These are phyloP conservation scores for Geotrichum bryndzae DNA, from an alignment of 1,139 yeast species.

Conservation along the genomic window DNA sequence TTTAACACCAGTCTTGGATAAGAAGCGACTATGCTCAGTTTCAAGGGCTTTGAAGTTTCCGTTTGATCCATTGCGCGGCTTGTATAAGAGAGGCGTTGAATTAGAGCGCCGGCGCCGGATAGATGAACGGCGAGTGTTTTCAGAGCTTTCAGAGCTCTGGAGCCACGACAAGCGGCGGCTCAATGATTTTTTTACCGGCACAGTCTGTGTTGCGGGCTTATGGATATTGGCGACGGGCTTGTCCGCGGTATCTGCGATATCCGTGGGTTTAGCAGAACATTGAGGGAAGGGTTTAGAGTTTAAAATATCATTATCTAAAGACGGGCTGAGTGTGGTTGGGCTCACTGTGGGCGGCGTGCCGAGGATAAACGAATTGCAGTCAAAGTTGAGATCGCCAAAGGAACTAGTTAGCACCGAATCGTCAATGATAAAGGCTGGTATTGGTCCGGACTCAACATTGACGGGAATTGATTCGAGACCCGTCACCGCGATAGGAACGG, in stretches of 20 bases:
- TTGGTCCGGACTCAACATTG: background rate
- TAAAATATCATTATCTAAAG: background rate
- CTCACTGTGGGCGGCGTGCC: background rate
- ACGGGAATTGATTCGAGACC: background rate
- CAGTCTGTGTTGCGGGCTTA: background rate
- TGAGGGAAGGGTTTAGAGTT: background rate
- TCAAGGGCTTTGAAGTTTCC: conserved; percentile 27
- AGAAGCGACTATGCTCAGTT: conserved; percentile 28
- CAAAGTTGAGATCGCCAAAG: conserved; percentile 6
- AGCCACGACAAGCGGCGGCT: background rate
- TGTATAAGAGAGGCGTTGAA: conserved; percentile 1
- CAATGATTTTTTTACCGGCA: background rate
- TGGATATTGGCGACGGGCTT: background rate
- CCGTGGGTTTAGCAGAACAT: background rate
- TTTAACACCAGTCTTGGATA: conserved; percentile 46
- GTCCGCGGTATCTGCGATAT: background rate
- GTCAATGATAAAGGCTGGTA: background rate
- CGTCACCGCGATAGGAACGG: background rate
- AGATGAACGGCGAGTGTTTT: conserved; percentile 1
- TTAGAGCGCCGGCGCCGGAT: background rate
- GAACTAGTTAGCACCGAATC: background rate
- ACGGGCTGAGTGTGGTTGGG: background rate
- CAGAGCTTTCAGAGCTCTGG: background rate
- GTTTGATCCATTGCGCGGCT: background rate
- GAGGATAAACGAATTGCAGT: conserved; percentile 1